A percentile compares a stretch with the other conserved stretches of the same genome.
Conservation (phyloP, 768 basidiomycete species). For the Podaxis rugospora region DNA sequence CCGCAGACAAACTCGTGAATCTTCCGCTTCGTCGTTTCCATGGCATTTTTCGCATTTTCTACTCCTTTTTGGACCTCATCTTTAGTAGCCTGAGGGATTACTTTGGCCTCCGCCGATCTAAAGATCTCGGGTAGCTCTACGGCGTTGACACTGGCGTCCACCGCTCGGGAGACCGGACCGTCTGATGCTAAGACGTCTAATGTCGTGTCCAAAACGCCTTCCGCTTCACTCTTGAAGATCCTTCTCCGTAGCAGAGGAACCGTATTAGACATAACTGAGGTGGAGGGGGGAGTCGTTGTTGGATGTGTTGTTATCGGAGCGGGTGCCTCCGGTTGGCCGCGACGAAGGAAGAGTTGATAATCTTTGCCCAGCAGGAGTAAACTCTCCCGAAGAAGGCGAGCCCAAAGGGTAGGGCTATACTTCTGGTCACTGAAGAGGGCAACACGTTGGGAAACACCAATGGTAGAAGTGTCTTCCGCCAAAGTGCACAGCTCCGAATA, state of each 20-base stretch:
- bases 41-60: slow-evolving; percentile 16
- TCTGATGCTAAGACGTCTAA: slow-evolving; percentile 55
- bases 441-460: slow-evolving; percentile 40
- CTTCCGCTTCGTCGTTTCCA: slow-evolving; percentile 11
- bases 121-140: slow-evolving; percentile 32
- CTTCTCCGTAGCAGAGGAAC: slow-evolving; percentile 36
- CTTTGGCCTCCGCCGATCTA: slow-evolving; percentile 26
- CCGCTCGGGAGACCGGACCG: slow-evolving; percentile 46
- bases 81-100: slow-evolving; percentile 16
- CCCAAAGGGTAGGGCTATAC: slow-evolving; percentile 61
- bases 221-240: slow-evolving; percentile 44
- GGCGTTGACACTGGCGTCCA: slow-evolving; percentile 41
- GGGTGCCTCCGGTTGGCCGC: slow-evolving; percentile 41
- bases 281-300: slow-evolving; percentile 12
- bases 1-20: background rate
- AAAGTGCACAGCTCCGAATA: slow-evolving; percentile 57
- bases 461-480: slow-evolving; percentile 37
- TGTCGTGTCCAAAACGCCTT: slow-evolving; percentile 34
- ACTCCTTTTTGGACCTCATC: slow-evolving; percentile 18
- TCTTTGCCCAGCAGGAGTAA: slow-evolving; percentile 62
- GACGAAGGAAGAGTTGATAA: slow-evolving; percentile 59
- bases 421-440: slow-evolving; percentile 69
- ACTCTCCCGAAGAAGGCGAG: slow-evolving; percentile 49
- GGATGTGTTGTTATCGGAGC: slow-evolving; percentile 13
- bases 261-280: slow-evolving; percentile 27